Evolutionary conservation across 305 asterid species (phyloP), one percentile per base, ranked within the genome.

Genomic region (Fraxinus sp.): DNA sequence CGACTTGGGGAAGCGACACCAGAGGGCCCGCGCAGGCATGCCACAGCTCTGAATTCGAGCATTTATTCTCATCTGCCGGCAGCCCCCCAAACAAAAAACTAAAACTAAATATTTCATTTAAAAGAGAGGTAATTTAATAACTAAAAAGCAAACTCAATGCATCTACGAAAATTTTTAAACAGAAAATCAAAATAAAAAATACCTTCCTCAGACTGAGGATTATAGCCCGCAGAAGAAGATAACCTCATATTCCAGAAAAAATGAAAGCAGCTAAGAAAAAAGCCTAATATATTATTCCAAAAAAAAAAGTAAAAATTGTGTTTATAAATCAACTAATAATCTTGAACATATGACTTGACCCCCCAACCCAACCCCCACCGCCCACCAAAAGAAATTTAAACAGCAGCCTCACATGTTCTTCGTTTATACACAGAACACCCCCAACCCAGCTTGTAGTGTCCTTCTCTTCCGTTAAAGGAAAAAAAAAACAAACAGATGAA

Each of bases 21-120:
- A 95, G 87, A 2, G 99, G 99, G 64, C 99, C 99, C 24, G 98
- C 98, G 78, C 99, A 95, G 0, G 98, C 99, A 78, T 95, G 99
- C 99, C 99, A 95, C 39, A 95, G 93, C 93, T 95, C 98, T 20
- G 99, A 92, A 87, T 95, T 95, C 94, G 92, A 91, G 97, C 98
- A 94, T 89, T 95, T 94, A 86, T 92, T 92, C 87, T 92, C 98
- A 80, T 95, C 99, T 93, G 78, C 82, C 59, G 41, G 41, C 81
- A 81, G 57, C 41, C 71, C 79, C 80, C 62, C 73, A 64, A 52
- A 66, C 28, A 52, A 57, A 77, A 16, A 2, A 74, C 39, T 28
- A 39, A 80, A 46, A 7, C 74, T 57, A 66, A 79, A 55, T 28
- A 74, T 6, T 52, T 73, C 73, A 74, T n/a, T 78, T 59, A 74